A percentile compares a stretch with the other conserved stretches of the same genome.
Conservation (phyloP, 2,329 filamentous ascomycete species). For the Cordyceps cicadae region DNA sequence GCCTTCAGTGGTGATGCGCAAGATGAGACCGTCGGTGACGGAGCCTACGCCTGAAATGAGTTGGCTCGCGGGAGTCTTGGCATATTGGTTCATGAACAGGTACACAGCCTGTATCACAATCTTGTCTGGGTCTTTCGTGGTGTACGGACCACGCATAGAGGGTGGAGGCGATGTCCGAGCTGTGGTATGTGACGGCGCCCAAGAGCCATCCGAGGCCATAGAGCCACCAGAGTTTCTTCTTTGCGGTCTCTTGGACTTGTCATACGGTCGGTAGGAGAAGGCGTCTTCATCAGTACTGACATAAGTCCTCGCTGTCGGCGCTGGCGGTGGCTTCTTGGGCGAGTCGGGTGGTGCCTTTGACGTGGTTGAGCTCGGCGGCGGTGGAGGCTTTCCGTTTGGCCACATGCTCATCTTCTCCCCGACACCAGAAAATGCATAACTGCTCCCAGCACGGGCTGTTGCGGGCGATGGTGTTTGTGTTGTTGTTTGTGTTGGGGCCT, state of each 20-base stretch:
- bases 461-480: constrained; percentile 4
- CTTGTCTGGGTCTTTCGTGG: constrained; percentile 87
- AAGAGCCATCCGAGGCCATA: constrained; percentile 75
- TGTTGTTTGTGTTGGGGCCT: constrained; percentile 9
- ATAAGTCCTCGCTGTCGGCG: constrained; percentile 48
- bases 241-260: constrained; percentile 51
- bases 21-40: constrained; percentile 84
- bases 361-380: constrained; percentile 22
- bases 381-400: constrained; percentile 51
- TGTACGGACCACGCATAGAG: constrained; percentile 68
- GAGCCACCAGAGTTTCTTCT: constrained; percentile 61
- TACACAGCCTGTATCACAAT: constrained; percentile 93
- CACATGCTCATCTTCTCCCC: constrained; percentile 65
- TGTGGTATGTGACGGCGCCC: constrained; percentile 76
- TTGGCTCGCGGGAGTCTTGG: constrained; percentile 83
- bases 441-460: constrained; percentile 34
- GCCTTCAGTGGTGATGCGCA: constrained; percentile 88
- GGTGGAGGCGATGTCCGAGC: constrained; percentile 76
- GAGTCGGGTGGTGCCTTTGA: constrained; percentile 22
- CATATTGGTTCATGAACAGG: constrained; percentile 80
- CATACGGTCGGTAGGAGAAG: constrained; percentile 71
- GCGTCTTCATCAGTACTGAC: constrained; percentile 55
- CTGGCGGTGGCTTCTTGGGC: constrained; percentile 34
- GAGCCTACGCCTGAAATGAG: constrained; percentile 74
- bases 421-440: constrained; percentile 56